A percentile compares a stretch with the other conserved stretches of the same genome.
phyloP scores from a whole-genome alignment of 768 basidiomycete genomes.

The Suillus lakei region DNA sequence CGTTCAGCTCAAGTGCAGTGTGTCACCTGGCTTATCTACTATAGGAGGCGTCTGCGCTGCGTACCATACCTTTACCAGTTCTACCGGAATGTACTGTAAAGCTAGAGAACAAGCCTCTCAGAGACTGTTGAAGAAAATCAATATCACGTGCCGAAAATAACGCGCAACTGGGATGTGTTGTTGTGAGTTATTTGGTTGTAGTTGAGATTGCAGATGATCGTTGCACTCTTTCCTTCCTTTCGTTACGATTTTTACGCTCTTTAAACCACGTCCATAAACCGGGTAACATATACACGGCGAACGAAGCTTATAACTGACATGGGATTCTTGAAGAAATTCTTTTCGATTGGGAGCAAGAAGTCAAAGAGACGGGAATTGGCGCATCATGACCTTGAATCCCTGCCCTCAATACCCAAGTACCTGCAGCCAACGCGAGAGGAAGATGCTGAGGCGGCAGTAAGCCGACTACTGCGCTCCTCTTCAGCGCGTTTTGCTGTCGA shows the following conservation, averaged over 20 bases:
- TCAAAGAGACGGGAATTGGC: constrained; percentile 47
- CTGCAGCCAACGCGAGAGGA: constrained; percentile 36
- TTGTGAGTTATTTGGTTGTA: constrained; percentile 48
- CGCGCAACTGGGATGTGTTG: constrained; percentile 22
- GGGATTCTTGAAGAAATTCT: constrained; percentile 73
- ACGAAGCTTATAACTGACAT: constrained; percentile 41
- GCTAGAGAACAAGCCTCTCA: too few species aligned
- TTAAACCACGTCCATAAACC: constrained; percentile 32
- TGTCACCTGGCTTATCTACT: too few species aligned
- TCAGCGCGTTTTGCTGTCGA: constrained; percentile 68
- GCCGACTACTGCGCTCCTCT: constrained; percentile 68
- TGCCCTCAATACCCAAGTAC: constrained; percentile 27
- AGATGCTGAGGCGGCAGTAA: constrained; percentile 49
- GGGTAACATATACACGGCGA: constrained; percentile 16
- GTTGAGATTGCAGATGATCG: constrained; percentile 33
- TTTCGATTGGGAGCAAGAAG: constrained; percentile 71
- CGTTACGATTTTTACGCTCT: constrained; percentile 26
- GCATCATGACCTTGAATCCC: constrained; percentile 32
- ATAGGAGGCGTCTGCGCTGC: too few species aligned
- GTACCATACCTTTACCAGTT: too few species aligned
- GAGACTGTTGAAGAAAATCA: too few species aligned
- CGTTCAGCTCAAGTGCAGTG: too few species aligned
- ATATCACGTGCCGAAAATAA: constrained; percentile 25
- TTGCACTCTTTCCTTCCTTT: constrained; percentile 6
- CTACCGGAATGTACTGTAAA: not conserved